Evolutionary conservation across 2,329 filamentous ascomycete species (phyloP).

Genomic region (Didymella pomorum): DNA sequence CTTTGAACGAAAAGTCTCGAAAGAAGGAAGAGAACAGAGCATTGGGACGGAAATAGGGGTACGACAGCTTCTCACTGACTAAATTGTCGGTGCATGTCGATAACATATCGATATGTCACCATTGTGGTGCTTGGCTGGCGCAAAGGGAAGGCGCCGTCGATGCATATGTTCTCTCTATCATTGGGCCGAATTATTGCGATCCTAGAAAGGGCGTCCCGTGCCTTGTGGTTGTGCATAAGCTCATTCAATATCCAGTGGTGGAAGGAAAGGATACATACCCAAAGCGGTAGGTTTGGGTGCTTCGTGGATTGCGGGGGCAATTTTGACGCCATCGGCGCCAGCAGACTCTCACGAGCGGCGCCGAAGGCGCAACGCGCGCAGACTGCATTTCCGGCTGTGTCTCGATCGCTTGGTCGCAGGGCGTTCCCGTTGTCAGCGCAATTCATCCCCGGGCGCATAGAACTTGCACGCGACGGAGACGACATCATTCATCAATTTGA

Average conservation of each 20-base stretch:
- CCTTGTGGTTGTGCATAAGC: not conserved
- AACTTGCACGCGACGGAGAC: not conserved
- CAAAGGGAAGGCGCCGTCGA: not conserved
- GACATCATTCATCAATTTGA: not conserved
- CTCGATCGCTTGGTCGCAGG: not conserved
- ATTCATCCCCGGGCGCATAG: not conserved
- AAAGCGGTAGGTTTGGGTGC: not conserved
- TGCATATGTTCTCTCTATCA: not conserved
- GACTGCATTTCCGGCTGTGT: not conserved
- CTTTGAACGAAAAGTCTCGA: not conserved
- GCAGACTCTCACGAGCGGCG: slow-evolving; percentile 1
- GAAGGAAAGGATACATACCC: not conserved
- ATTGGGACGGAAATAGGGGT: not conserved
- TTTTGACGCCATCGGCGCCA: slow-evolving; percentile 12
- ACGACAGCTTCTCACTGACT: not conserved
- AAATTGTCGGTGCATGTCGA: not conserved
- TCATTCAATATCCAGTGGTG: not conserved
- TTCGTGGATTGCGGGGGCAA: slow-evolving; percentile 13
- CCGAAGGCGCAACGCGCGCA: not conserved
- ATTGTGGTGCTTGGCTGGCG: slow-evolving; percentile 5
- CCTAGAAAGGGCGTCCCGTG: not conserved
- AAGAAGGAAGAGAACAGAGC: too few species aligned
- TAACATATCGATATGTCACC: slow-evolving; percentile 28
- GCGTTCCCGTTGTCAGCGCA: not conserved
- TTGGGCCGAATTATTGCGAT: not conserved